phyloP scores from a whole-genome alignment of 805 yeast species.

The Priceomyces fermenticarens region DNA sequence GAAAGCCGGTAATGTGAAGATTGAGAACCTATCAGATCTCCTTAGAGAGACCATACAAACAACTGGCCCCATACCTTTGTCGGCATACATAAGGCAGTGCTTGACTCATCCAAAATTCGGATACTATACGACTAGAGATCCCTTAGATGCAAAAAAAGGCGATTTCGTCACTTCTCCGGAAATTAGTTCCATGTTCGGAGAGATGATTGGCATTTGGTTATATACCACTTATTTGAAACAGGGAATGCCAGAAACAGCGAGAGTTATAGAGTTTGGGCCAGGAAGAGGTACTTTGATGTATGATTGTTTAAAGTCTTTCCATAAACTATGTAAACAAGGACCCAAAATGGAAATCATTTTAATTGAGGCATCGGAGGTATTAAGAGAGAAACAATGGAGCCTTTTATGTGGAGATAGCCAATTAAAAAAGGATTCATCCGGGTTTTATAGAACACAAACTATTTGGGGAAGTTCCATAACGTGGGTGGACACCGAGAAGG shows the following conservation, averaged over 20 bases:
- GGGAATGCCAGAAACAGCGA: conserved; percentile 45
- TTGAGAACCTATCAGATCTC: conserved; percentile 31
- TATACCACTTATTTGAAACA: conserved; percentile 57
- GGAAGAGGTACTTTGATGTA: conserved; percentile 78
- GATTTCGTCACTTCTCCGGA: conserved; percentile 88
- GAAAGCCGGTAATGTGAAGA: conserved; percentile 10
- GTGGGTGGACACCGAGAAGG: conserved; percentile 63
- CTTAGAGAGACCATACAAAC: conserved; percentile 52
- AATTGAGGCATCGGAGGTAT: conserved; percentile 70
- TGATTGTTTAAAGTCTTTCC: conserved; percentile 54
- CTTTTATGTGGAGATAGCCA: conserved; percentile 39
- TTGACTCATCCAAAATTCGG: conserved; percentile 75
- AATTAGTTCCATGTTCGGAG: conserved; percentile 84
- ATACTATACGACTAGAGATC: conserved; percentile 75
- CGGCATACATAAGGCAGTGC: conserved; percentile 79
- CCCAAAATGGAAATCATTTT: conserved; percentile 45
- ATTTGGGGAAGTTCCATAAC: conserved; percentile 50
- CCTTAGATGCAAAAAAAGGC: conserved; percentile 58
- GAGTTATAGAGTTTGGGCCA: conserved; percentile 79
- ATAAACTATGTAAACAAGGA: conserved; percentile 29
- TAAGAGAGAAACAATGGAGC: conserved; percentile 55
- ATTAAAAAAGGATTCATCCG: conserved; percentile 24
- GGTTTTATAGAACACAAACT: conserved; percentile 36
- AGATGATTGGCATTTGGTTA: conserved; percentile 75
- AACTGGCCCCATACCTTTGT: conserved; percentile 74